Evolutionary conservation across 129 eudicot species (phyloP), one percentile per base, ranked within the genome.

Genomic region (Smallanthus sonchifolius): DNA sequence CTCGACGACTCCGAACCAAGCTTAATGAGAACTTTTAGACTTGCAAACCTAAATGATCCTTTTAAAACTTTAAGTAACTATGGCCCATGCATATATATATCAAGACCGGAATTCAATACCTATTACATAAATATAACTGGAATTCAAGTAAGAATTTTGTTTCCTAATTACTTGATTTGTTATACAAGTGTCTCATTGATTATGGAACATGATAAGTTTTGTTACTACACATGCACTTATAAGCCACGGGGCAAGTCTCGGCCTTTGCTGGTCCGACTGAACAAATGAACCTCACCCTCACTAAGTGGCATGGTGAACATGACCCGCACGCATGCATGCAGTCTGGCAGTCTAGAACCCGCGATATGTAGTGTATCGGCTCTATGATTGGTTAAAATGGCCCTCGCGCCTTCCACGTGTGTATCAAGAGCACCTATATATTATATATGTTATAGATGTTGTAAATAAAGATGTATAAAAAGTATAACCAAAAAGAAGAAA

Each of bases 291-390:
- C 96, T 88, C 37, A 88, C 98, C 91, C 84, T 84, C 20, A 90
- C 98, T 65, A 94, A 81, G 63, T 86, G 85, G 67, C 98, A 94
- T 0, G 98, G 98, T 16, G 89, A 72, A 81, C 98, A 94, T 56
- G 97, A 88, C 4, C 98, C 97, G 57, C 98, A 94, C 3, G 96
- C 98, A 51, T 86, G 98, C 36, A 89, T 75, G 63, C 98, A 94
- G 48, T 94, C 93, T 15, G 98, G 97, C 75, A 88, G 73, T 63
- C 82, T 82, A 39, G 98, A 90, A 69, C 98, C 98, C 15, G 97
- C 92, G 2, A 90, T 60, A 64, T 80, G 91, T 14, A 88, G 71
- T 17, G 95, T 75, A 17, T 83, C 93, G 7, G 54, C 69, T 65
- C 61, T 54, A 4, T 55, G 63, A 34, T 73, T 65, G 32, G 70